These are phyloP conservation scores for Erythrobasidium hasegawianum DNA, from an alignment of 1,284 basidiomycete genomes.

Conservation along the genomic window DNA sequence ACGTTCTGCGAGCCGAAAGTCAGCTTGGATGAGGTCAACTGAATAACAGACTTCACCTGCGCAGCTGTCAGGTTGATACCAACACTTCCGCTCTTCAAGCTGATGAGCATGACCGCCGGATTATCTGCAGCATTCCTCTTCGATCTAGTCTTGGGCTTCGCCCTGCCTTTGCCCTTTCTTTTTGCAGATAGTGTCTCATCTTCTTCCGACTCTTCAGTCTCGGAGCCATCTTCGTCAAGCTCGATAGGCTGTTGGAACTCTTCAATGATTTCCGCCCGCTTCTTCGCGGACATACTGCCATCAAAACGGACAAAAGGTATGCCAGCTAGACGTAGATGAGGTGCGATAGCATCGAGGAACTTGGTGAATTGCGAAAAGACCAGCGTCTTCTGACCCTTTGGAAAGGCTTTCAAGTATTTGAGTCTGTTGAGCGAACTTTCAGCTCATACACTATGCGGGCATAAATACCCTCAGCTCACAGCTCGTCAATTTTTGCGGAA, in stretches of 20 bases:
- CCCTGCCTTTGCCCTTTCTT: slow-evolving; percentile 32
- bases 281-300: slow-evolving; percentile 42
- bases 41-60: slow-evolving; percentile 6
- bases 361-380: slow-evolving; percentile 46
- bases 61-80: slow-evolving; percentile 48
- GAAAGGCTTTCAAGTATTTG: slow-evolving; percentile 24
- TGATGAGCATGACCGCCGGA: slow-evolving; percentile 44
- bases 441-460: neutral
- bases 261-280: slow-evolving; percentile 42
- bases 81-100: slow-evolving; percentile 44
- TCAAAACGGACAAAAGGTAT: slow-evolving; percentile 38
- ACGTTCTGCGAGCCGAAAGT: slow-evolving; percentile 39
- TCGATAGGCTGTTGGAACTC: slow-evolving; percentile 21
- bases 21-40: neutral
- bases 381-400: slow-evolving; percentile 38
- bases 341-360: slow-evolving; percentile 40
- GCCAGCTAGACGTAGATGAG: slow-evolving; percentile 18
- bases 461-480: slow-evolving; percentile 1
- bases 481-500: slow-evolving; percentile 28
- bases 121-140: slow-evolving; percentile 4
- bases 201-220: neutral
- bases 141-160: slow-evolving; percentile 16
- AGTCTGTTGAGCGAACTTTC: neutral
- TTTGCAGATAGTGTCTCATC: neutral
- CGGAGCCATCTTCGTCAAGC: neutral